phyloP scores from a whole-genome alignment of 441 rosid genomes.

The Hura crepitans region DNA sequence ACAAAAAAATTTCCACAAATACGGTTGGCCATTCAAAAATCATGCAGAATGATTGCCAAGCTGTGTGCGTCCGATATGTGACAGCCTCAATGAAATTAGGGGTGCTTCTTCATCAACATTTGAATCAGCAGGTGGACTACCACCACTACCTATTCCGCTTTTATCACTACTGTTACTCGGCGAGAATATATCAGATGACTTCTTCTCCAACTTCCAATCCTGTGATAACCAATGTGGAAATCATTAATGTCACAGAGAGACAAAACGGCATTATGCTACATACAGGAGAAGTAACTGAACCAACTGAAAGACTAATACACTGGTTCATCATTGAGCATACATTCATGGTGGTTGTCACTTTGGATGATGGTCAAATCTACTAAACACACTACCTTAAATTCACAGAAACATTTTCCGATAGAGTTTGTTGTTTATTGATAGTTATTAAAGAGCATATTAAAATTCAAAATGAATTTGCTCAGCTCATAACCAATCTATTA shows the following conservation, averaged over 20 bases:
- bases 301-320: too few species aligned
- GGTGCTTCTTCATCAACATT: conserved; percentile 83
- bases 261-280: not conserved
- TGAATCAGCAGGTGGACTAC: conserved; percentile 35
- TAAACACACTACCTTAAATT: not conserved
- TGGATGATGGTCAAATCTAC: not conserved
- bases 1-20: conserved; percentile 1
- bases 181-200: conserved; percentile 68
- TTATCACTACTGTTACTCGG: conserved; percentile 48
- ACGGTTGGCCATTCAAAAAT: conserved; percentile 2
- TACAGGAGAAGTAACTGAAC: not conserved
- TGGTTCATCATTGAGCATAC: not conserved
- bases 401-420: not conserved
- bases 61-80: conserved; percentile 70
- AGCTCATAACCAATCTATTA: not conserved
- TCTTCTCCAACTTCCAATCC: conserved; percentile 97
- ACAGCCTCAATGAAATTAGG: conserved; percentile 62
- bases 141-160: conserved; percentile 34
- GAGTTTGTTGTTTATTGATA: not conserved
- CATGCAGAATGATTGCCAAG: conserved; percentile 43
- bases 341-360: not conserved
- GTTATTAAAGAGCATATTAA: not conserved
- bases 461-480: not conserved
- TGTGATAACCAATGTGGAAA: conserved; percentile 28
- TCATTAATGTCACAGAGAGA: not conserved